Evolutionary conservation across 352 stramenopile genomes (phyloP).

Genomic region (Elongisporangium senticosum): DNA sequence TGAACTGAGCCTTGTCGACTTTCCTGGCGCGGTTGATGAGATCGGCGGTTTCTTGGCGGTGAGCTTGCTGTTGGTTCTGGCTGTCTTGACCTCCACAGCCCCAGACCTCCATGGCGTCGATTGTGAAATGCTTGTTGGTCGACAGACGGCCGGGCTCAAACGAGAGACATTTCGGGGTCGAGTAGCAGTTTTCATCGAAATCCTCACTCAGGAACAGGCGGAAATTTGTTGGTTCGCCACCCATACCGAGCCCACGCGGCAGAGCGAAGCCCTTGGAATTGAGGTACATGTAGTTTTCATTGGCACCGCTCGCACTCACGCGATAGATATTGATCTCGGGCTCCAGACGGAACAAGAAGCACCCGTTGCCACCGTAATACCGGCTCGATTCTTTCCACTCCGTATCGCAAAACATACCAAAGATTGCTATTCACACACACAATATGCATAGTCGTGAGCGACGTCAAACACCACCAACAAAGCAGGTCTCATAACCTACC

Average conservation of each 20-base stretch:
- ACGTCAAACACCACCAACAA: not conserved
- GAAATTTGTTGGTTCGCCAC: constrained; percentile 68
- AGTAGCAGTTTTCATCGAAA: constrained; percentile 80
- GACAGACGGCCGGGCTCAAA: constrained; percentile 70
- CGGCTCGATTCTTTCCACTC: constrained; percentile 81
- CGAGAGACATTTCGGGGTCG: constrained; percentile 59
- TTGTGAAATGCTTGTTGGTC: constrained; percentile 44
- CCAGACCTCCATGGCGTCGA: constrained; percentile 75
- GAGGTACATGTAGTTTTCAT: constrained; percentile 82
- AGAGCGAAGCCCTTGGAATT: constrained; percentile 81
- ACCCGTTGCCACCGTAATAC: constrained; percentile 75
- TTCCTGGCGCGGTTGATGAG: constrained; percentile 80
- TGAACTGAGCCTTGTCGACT: constrained; percentile 83
- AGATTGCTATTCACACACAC: constrained; percentile 37
- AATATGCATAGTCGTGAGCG: constrained; percentile 1
- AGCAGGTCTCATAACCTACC: constrained; percentile 19
- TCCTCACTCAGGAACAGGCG: constrained; percentile 81
- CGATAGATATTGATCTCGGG: constrained; percentile 63
- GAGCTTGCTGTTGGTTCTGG: constrained; percentile 38
- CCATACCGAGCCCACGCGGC: constrained; percentile 70
- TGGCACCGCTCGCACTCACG: constrained; percentile 33
- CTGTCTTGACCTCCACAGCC: constrained; percentile 67
- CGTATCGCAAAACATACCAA: constrained; percentile 83
- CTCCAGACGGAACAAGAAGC: constrained; percentile 71
- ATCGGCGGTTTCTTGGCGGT: constrained; percentile 74